Conservation (phyloP, 805 yeast species). For the Wickerhamiella sorbophila region DNA sequence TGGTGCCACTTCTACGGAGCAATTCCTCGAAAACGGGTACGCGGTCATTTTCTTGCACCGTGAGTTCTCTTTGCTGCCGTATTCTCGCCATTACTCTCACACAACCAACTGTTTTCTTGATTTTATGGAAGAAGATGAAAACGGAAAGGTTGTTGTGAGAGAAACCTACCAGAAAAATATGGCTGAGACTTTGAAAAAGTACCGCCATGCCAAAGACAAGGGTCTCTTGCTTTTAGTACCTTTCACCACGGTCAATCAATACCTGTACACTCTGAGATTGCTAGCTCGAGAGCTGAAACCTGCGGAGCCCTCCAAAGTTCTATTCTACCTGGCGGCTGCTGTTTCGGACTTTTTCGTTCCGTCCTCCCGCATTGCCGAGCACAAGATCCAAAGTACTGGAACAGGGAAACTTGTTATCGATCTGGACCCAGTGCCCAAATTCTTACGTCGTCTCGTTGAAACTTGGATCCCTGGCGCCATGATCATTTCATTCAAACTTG, state of each 20-base stretch:
- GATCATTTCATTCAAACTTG: slow-evolving; percentile 89
- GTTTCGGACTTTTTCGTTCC: slow-evolving; percentile 95
- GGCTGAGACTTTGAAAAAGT: slow-evolving; percentile 40
- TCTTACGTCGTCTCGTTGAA: slow-evolving; percentile 72
- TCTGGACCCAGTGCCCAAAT: slow-evolving; percentile 92
- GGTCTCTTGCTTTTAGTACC: slow-evolving; percentile 57
- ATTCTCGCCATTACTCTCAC: slow-evolving; percentile 74
- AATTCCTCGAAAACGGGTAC: slow-evolving; percentile 70
- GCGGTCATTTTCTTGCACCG: slow-evolving; percentile 88
- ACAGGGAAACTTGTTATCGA: slow-evolving; percentile 60
- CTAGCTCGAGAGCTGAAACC: slow-evolving; percentile 47
- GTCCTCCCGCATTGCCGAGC: slow-evolving; percentile 70
- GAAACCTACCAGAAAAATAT: slow-evolving; percentile 46
- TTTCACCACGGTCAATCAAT: slow-evolving; percentile 90
- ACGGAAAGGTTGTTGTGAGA: slow-evolving; percentile 42
- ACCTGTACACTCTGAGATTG: slow-evolving; percentile 64
- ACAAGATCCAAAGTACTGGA: slow-evolving; percentile 77
- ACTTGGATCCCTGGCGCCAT: slow-evolving; percentile 91
- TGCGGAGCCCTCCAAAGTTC: slow-evolving; percentile 35
- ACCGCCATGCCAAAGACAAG: slow-evolving; percentile 33
- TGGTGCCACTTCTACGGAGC: slow-evolving; percentile 93
- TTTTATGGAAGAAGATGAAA: slow-evolving; percentile 43
- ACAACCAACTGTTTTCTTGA: slow-evolving; percentile 76
- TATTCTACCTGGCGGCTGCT: slow-evolving; percentile 91
- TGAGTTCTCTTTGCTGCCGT: slow-evolving; percentile 83